Evolutionary conservation across 2,329 filamentous ascomycete genomes (phyloP).

Genomic region (Claviceps sorghi): DNA sequence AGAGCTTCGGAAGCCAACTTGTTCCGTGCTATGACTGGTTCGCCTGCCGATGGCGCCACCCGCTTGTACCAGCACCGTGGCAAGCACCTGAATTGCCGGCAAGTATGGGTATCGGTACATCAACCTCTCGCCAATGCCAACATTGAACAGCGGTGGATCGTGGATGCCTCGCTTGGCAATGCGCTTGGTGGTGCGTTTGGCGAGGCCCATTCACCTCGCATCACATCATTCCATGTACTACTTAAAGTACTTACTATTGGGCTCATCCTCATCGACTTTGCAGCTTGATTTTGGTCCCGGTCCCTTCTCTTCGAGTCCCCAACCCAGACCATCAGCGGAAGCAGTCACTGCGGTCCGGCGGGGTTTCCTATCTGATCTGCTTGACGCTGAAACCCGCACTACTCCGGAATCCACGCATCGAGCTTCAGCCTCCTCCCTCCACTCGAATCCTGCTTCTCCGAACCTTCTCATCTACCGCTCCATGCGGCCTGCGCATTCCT

Average conservation of each 20-base stretch:
- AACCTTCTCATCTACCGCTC: neutral
- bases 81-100: too few species aligned
- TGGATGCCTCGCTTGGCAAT: neutral
- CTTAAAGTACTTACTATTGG: neutral
- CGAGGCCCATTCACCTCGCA: neutral
- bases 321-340: neutral
- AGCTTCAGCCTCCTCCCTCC: neutral
- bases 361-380: neutral
- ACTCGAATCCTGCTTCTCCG: neutral
- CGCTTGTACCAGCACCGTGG: neutral
- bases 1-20: too few species aligned
- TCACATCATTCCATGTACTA: neutral
- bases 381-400: neutral
- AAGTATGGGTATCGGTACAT: neutral
- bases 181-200: neutral
- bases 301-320: neutral
- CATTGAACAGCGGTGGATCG: neutral
- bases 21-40: too few species aligned
- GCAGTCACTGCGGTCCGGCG: neutral
- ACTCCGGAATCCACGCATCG: neutral
- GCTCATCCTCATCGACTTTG: neutral
- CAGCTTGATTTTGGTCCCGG: neutral
- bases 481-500: conserved; percentile 1
- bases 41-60: neutral
- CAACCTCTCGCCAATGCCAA: neutral